Percentiles rank a stretch among this genome's conserved stretches.
phyloP scores from a whole-genome alignment of 2,329 filamentous ascomycete genomes.

The Xylaria arbuscula region DNA sequence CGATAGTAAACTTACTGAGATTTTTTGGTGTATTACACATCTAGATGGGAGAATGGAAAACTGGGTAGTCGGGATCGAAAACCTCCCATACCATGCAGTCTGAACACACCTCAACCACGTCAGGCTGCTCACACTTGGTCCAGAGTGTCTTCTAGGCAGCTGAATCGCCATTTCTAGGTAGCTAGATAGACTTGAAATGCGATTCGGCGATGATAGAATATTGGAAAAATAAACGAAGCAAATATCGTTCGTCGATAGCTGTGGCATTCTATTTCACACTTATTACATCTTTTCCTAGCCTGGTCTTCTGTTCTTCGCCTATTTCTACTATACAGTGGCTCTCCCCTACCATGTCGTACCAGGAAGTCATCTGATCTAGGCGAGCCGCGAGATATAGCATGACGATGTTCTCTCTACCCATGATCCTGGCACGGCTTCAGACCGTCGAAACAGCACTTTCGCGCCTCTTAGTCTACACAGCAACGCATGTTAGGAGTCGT shows the following conservation, averaged over 20 bases:
- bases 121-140: constrained; percentile 11
- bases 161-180: constrained; percentile 4
- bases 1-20: neutral
- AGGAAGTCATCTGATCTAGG: constrained; percentile 17
- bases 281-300: neutral
- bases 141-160: constrained; percentile 20
- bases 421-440: neutral
- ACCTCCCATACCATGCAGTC: neutral
- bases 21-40: constrained; percentile 4
- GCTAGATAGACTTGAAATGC: constrained; percentile 13
- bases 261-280: constrained; percentile 8
- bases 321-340: neutral
- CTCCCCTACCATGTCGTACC: constrained; percentile 1
- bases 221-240: constrained; percentile 3
- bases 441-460: neutral
- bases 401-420: neutral
- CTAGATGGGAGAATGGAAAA: neutral
- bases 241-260: neutral
- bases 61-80: neutral
- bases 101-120: constrained; percentile 28
- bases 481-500: neutral
- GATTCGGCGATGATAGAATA: constrained; percentile 3
- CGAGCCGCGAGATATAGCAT: constrained; percentile 7
- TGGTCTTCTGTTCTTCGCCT: neutral
- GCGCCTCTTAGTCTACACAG: neutral